phyloP scores from a whole-genome alignment of 202 grass and related monocot species.

The Eragrostis tef region DNA sequence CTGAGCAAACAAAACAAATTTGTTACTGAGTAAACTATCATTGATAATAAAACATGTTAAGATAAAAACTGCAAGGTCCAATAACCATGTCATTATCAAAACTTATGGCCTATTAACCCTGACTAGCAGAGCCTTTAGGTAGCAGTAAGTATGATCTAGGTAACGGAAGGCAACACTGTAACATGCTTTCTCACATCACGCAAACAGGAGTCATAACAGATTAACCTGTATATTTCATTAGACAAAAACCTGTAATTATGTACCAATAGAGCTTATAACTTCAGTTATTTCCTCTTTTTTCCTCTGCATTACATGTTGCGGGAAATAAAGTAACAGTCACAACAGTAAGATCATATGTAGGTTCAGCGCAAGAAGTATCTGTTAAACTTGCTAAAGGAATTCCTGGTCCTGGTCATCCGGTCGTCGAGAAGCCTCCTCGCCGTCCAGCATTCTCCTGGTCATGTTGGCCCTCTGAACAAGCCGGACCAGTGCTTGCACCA shows the following conservation, averaged over 20 bases:
- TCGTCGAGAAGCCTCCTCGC: constrained; percentile 57
- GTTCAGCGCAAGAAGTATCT: background rate
- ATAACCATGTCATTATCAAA: no score
- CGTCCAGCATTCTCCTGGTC: constrained; percentile 67
- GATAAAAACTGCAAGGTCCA: no score
- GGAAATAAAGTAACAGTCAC: background rate
- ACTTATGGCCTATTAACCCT: no score
- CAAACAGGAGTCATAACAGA: background rate
- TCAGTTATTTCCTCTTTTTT: background rate
- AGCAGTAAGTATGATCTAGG: no score
- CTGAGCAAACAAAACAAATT: no score
- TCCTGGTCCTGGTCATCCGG: constrained; percentile 67
- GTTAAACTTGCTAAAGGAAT: constrained; percentile 47
- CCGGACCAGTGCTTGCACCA: constrained; percentile 80
- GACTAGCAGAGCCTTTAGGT: no score
- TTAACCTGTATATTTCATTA: constrained; percentile 43
- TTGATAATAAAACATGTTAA: no score
- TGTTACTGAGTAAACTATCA: no score
- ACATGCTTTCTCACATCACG: background rate
- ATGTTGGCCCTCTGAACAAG: constrained; percentile 92
- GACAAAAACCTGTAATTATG: constrained; percentile 50
- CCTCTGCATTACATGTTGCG: constrained; percentile 23
- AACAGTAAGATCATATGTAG: constrained; percentile 3
- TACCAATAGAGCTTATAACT: constrained; percentile 30
- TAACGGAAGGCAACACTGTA: no score